These are phyloP conservation scores for Xylaria acuta DNA, from an alignment of 495 filamentous ascomycete genomes.

Conservation along the genomic window DNA sequence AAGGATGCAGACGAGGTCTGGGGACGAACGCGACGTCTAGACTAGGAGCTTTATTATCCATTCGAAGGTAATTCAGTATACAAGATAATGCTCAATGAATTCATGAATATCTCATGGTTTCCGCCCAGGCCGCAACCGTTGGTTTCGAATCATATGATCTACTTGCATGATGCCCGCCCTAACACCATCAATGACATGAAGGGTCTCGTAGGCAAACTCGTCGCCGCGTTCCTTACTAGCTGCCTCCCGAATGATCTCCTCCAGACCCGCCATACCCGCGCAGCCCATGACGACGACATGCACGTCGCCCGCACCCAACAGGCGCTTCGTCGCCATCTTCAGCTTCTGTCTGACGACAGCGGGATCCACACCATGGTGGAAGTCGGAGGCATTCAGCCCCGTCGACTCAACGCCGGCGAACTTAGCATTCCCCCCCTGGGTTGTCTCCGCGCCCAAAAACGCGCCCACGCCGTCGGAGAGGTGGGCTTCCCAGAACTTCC, in stretches of 20 bases:
- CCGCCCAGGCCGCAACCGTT: conserved; percentile 41
- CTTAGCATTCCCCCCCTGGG: conserved; percentile 32
- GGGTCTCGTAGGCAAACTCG: conserved; percentile 57
- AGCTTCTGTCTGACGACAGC: conserved; percentile 71
- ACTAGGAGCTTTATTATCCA: conserved; percentile 40
- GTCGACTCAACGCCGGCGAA: conserved; percentile 87
- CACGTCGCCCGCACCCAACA: conserved; percentile 65
- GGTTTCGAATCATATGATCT: conserved; percentile 58
- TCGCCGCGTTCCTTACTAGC: conserved; percentile 69
- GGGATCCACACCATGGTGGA: conserved; percentile 70
- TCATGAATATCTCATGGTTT: conserved; percentile 11
- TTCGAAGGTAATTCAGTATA: neutral
- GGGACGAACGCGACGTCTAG: conserved; percentile 67
- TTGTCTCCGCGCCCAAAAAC: conserved; percentile 54
- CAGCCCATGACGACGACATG: conserved; percentile 78
- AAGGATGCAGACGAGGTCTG: conserved; percentile 84
- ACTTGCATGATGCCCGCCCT: conserved; percentile 75
- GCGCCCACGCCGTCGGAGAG: conserved; percentile 65
- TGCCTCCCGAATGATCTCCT: conserved; percentile 75
- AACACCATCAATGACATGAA: conserved; percentile 86
- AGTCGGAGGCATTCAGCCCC: conserved; percentile 78
- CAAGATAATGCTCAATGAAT: neutral
- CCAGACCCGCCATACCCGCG: conserved; percentile 92
- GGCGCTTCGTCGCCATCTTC: conserved; percentile 67
- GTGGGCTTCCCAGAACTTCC: conserved; percentile 78